Base-by-base conservation (phyloP, 2,329 filamentous ascomycete species). In the Leptographium lundbergii region DNA sequence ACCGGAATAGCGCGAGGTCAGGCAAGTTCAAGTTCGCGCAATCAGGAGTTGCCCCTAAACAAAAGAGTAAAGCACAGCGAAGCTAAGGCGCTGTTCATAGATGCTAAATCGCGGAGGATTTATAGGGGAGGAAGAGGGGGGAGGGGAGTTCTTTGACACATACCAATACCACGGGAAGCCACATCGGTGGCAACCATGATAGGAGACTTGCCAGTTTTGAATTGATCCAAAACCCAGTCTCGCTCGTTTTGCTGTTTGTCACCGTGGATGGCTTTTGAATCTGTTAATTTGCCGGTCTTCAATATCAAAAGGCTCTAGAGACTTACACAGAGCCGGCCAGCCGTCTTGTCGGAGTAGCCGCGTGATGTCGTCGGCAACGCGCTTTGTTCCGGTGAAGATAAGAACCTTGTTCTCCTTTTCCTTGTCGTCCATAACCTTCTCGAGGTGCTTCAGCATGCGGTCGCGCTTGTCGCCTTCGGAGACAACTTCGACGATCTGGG, bases 181-280 rank as follows among this genome's bases (percentile, higher is more conserved):
- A 99, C 94, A 72, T 97, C 94, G 66, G 94, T 99, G 78, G 94
- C 94, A 79, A 99, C 94, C 91, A 99, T 96, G 85, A 99, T 95
- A 72, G 94, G 94, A 79, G 91, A 96, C 82, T 97, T 96, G 77
- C 91, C 91, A 65, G 89, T 89, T 86, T 97, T 99, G 85, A 99
- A 99, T 75, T 97, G 92, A 75, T 97, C 95, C 72, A 99, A 81
- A 69, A 97, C 94, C 91, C 94, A 97, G 75, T 97, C 94, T 79
- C 94, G 91, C 80, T 99, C 94, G 75, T 96, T 96, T 72, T 99
- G 94, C 73, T 96, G 91, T 81, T 97, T 97, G 79, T 97, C 94
- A 71, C 94, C 94, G 80, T 99, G 94, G 67, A 99, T 97, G 77
- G 78, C 66, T 60, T 50, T 45, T 2, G 24, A 2, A 32, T 17